Evolutionary conservation across 352 stramenopile genomes (phyloP), one percentile per base, ranked within the genome.

Genomic region (Phytophthora citrophthora): DNA sequence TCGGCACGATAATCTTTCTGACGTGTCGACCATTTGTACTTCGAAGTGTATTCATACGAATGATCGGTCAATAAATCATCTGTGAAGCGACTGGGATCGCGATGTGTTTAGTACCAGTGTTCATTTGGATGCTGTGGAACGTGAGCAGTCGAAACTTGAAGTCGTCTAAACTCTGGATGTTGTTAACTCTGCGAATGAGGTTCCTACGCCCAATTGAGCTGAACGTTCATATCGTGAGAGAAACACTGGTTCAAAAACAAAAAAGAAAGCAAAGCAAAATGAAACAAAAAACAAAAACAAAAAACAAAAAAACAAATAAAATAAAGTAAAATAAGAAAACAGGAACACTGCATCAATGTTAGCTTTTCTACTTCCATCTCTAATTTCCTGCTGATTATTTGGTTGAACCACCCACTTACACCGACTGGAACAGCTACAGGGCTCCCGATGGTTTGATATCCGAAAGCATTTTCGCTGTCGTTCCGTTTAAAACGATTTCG

Each of bases 21-120:
- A 20, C 18, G 18, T 20, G 18, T 20, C 18, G 18, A 20, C 18
- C 18, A 20, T 20, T 20, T 20, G 18, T 1, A 20, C 18, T 20
- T 20, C 18, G 18, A 20, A 20, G 18, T 20, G 18, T 20, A 20
- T 20, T 20, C 18, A 20, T 20, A 20, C 18, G 18, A 20, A 20
- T 20, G 18, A 20, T 20, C 18, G 5, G 67, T 88, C 24, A 73
- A 88, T 11, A 60, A 58, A 18, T 92, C 81, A 81, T 64, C 77
- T 10, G 43, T 59, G 0, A 86, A 81, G 60, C 11, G 90, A 92
- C 44, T 90, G 83, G 83, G 89, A 88, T 55, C 75, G 83, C 11
- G 83, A 79, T 50, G 81, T 92, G 5, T 92, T 92, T 41, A 40
- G 67, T 27, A 36, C 52, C 52, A 5, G 26, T 18, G 6, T 48